Evolutionary conservation across 306 rosid species (phyloP), one percentile per base, ranked within the genome.

Genomic region (Quercus aquifolioides): DNA sequence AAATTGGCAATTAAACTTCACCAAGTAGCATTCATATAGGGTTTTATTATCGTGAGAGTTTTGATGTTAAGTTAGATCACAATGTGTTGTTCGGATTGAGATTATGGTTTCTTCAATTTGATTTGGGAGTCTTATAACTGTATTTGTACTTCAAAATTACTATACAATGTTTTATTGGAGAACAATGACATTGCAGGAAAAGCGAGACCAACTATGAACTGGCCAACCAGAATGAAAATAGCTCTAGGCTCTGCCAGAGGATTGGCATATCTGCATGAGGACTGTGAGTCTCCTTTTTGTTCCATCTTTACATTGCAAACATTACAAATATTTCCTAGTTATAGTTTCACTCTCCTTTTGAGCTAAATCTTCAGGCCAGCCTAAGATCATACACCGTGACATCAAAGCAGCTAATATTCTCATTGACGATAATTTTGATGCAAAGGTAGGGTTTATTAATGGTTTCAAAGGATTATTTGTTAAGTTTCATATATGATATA

Each of bases 171-270:
- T 11, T 71, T 52, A 71, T 52, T 8, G 11, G 49, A 52, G 60
- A 60, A 52, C 67, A 33, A n/a, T 55, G 30, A 46, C 17, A 49
- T 73, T 68, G 60, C 85, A 85, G 85, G 88, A 78, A 78, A 71
- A 38, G 81, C 60, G 73, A 78, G 67, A 30, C 76, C 85, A 30
- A 78, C 85, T 55, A 81, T 85, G 83, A 17, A 65, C 51, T 85
- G 85, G 83, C 67, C 78, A 43, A 78, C 76, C 54, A 78, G 88
- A 81, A 78, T 74, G 81, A 81, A 64, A 71, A 77, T 85, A 19
- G 88, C 88, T 75, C 46, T 76, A 55, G 88, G 88, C 54, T 78
- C 88, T 78, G 88, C 88, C 31, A 85, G 70, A 78, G 85, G 88
- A 78, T 76, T 81, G 81, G 78, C 88, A 56, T 85, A 85, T 85